phyloP scores from a whole-genome alignment of 1,139 yeast species.

The Candida tropicalis region DNA sequence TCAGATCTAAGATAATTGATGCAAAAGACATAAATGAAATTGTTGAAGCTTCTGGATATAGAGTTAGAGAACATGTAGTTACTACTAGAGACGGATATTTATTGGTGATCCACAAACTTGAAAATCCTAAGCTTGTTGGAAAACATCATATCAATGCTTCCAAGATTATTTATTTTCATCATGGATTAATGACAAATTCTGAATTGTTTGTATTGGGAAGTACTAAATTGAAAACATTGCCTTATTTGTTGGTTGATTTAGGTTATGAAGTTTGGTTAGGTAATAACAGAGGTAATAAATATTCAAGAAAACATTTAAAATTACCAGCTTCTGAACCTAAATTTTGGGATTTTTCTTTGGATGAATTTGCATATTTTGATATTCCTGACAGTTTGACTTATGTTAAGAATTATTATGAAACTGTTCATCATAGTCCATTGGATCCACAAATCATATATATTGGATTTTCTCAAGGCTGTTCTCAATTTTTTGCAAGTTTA shows the following conservation, averaged over 20 bases:
- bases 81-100: slow-evolving; percentile 49
- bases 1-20: slow-evolving; percentile 14
- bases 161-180: slow-evolving; percentile 47
- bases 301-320: slow-evolving; percentile 41
- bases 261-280: slow-evolving; percentile 45
- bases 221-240: slow-evolving; percentile 31
- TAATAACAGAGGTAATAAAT: slow-evolving; percentile 40
- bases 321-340: slow-evolving; percentile 43
- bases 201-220: slow-evolving; percentile 47
- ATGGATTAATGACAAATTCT: slow-evolving; percentile 49
- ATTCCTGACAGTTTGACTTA: slow-evolving; percentile 76
- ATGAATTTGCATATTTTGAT: slow-evolving; percentile 82
- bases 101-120: slow-evolving; percentile 41
- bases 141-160: slow-evolving; percentile 6
- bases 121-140: slow-evolving; percentile 11
- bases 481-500: slow-evolving; percentile 46
- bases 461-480: slow-evolving; percentile 52
- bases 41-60: slow-evolving; percentile 62
- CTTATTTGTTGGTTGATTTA: slow-evolving; percentile 30
- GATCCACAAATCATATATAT: slow-evolving; percentile 30
- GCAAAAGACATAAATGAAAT: slow-evolving; percentile 65
- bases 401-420: slow-evolving; percentile 31
- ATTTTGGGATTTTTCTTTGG: slow-evolving; percentile 86
- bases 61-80: slow-evolving; percentile 72
- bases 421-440: background rate